Evolutionary conservation across 441 rosid genomes (phyloP).

Genomic region (Adansonia madagascariensis): DNA sequence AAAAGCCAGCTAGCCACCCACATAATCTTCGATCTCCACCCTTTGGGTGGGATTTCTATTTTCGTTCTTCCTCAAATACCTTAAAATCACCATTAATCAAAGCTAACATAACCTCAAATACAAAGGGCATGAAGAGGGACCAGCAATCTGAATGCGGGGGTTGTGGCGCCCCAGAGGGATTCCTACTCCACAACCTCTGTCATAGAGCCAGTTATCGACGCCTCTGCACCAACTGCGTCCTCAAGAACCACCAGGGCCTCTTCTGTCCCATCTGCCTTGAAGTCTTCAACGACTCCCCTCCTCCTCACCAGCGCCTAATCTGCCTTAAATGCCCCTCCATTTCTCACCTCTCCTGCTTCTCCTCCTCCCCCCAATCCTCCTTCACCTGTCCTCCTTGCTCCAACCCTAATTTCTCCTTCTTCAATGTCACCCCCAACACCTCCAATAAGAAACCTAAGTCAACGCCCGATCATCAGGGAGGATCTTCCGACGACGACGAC

Average conservation of each 20-base stretch:
- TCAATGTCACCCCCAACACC: conserved; percentile 28
- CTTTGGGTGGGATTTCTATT: neutral
- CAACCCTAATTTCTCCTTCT: conserved; percentile 63
- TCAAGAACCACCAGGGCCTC: conserved; percentile 52
- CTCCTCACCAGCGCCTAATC: conserved; percentile 43
- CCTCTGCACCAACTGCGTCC: conserved; percentile 78
- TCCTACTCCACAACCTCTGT: conserved; percentile 60
- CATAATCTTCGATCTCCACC: neutral
- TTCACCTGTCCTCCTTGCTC: conserved; percentile 70
- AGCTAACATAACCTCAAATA: neutral
- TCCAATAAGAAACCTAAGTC: conserved; percentile 26
- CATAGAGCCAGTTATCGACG: conserved; percentile 53
- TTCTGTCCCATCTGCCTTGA: conserved; percentile 72
- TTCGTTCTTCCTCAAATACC: neutral
- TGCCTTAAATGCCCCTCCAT: conserved; percentile 69
- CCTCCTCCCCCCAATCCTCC: conserved; percentile 39
- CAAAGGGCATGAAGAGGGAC: conserved; percentile 36
- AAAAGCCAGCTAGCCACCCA: neutral
- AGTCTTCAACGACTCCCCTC: conserved; percentile 41
- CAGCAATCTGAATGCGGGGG: conserved; percentile 49
- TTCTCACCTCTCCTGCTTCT: conserved; percentile 56
- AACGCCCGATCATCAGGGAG: neutral
- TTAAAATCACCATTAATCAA: neutral
- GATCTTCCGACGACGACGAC: conserved; percentile 3
- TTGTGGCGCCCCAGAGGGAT: conserved; percentile 47